Base-by-base conservation (phyloP, 2,329 filamentous ascomycete genomes). In the Aspergillus floridensis region DNA sequence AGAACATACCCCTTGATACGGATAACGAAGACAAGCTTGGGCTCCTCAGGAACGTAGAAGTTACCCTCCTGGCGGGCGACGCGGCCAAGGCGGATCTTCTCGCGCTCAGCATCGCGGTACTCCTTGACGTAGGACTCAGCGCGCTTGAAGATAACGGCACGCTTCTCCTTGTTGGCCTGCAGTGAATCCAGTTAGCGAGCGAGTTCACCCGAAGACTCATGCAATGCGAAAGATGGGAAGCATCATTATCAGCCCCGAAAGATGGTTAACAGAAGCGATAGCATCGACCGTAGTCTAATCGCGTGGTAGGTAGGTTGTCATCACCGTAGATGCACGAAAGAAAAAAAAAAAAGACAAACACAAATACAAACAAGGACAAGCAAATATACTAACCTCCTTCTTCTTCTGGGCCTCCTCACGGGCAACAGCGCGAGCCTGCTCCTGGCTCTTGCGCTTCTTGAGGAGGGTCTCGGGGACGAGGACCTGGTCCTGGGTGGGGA, bases 381-480 rank as follows among this genome's bases (percentile, higher is more conserved):
- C 35, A 38, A 3, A 22, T 24, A 58, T 51, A 87, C 91, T 80
- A 80, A 98, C 95, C 85, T 91, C 86, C 85, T 95, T 95, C 82
- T 88, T 90, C 86, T 96, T 90, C 82, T 92, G 86, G 69, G 87
- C 80, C 75, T 91, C 90, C 68, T 90, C 86, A 71, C 85, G 81
- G 79, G 88, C 89, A 83, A 93, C 91, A 80, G 95, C 93, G 80
- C 93, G 91, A 80, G 93, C 92, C 88, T 97, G 96, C 88, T 99
- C 95, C 85, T 97, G 93, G 81, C 88, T 92, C 92, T 99, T 99
- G 86, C 95, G 91, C 92, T 99, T 99, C 91, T 99, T 99, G 81
- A 99, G 88, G 77, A 99, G 91, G 75, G 95, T 99, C 91, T 99
- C 95, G 73, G 95, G 95, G 79, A 98, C 92, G 80, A 98, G 86